Evolutionary conservation across 2,329 filamentous ascomycete species (phyloP).

Genomic region (Blumeria hordei): DNA sequence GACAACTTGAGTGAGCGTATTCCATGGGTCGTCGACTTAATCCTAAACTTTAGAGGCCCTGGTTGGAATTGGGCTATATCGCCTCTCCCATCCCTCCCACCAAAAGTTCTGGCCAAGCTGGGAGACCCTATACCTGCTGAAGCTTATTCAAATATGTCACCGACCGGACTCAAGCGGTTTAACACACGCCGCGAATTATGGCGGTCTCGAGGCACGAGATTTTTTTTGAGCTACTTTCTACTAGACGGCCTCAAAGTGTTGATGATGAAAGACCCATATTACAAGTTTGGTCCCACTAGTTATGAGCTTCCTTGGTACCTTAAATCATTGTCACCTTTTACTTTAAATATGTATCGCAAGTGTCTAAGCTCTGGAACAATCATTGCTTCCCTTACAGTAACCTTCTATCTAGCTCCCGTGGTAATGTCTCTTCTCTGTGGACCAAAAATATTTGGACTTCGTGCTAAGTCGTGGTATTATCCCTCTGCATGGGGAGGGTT

Average conservation of each 20-base stretch:
- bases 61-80: constrained; percentile 34
- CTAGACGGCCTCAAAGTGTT: constrained; percentile 46
- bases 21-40: constrained; percentile 30
- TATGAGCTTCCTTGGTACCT: constrained; percentile 22
- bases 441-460: constrained; percentile 25
- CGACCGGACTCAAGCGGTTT: constrained; percentile 22
- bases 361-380: constrained; percentile 30
- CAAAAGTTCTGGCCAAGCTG: constrained; percentile 18
- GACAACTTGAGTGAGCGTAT: constrained; percentile 25
- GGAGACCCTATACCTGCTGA: constrained; percentile 16
- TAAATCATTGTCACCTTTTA: constrained; percentile 18
- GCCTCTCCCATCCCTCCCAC: constrained; percentile 23
- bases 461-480: constrained; percentile 36
- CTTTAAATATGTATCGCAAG: constrained; percentile 31
- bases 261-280: constrained; percentile 60
- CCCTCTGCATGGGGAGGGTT: constrained; percentile 30
- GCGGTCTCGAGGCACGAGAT: constrained; percentile 19
- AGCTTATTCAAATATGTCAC: constrained; percentile 16
- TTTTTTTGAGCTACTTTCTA: constrained; percentile 35
- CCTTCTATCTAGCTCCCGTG: constrained; percentile 36
- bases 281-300: constrained; percentile 27
- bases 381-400: constrained; percentile 31
- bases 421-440: constrained; percentile 25
- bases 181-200: constrained; percentile 22
- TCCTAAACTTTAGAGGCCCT: constrained; percentile 27